Conservation (phyloP, 2,329 filamentous ascomycete species). For the Keithomyces neogunnii region DNA sequence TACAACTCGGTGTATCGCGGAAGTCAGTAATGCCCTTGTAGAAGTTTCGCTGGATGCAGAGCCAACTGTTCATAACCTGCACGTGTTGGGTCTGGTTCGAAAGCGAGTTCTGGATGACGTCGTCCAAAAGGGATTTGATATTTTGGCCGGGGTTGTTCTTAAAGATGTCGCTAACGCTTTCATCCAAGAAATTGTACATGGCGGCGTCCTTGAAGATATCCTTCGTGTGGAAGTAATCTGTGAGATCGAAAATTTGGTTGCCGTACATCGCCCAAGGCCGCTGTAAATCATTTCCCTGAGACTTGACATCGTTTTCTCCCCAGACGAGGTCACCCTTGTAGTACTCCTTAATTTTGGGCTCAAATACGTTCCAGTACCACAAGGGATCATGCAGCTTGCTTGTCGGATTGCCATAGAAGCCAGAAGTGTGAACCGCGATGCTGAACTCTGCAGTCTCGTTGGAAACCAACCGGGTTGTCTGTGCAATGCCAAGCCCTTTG, state of each 20-base stretch:
- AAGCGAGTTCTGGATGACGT: conserved; percentile 36
- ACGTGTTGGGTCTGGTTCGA: conserved; percentile 42
- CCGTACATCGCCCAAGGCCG: conserved; percentile 76
- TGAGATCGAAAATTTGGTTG: conserved; percentile 75
- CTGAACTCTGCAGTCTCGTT: conserved; percentile 55
- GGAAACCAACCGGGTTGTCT: conserved; percentile 45
- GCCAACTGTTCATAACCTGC: conserved; percentile 56
- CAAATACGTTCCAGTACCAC: conserved; percentile 73
- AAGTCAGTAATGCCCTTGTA: conserved; percentile 82
- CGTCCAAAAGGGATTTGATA: conserved; percentile 58
- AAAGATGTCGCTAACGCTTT: conserved; percentile 57
- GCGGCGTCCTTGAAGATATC: conserved; percentile 44
- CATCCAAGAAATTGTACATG: conserved; percentile 65
- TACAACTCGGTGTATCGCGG: conserved; percentile 64
- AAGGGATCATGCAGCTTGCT: conserved; percentile 52
- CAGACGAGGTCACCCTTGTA: conserved; percentile 83
- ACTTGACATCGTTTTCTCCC: conserved; percentile 48
- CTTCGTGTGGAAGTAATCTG: conserved; percentile 79
- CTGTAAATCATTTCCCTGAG: conserved; percentile 56
- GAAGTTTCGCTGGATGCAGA: conserved; percentile 77
- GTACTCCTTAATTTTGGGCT: conserved; percentile 73
- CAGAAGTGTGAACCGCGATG: conserved; percentile 61
- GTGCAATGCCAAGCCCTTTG: conserved; percentile 56
- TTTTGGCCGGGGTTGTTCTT: conserved; percentile 71
- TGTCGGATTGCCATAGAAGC: conserved; percentile 46